Conservation (phyloP, 2,329 filamentous ascomycete species). For the Phoma sp. region DNA sequence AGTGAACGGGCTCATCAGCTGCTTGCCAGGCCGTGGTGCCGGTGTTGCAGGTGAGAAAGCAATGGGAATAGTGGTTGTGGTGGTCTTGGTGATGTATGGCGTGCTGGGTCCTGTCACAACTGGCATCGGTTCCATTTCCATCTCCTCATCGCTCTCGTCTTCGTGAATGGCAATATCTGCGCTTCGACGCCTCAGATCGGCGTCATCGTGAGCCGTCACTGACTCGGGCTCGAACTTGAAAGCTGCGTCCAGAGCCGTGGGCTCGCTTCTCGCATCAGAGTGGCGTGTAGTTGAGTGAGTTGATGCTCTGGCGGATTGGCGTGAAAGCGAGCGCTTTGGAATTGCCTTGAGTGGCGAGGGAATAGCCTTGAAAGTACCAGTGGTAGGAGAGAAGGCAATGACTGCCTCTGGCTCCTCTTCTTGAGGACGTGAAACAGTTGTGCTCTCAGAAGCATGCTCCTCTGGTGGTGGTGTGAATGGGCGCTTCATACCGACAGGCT, state of each 20-base stretch:
- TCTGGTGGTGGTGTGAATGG: constrained; percentile 32
- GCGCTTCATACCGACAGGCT: constrained; percentile 24
- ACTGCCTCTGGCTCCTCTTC: constrained; percentile 25
- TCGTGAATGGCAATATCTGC: constrained; percentile 39
- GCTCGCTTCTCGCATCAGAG: constrained; percentile 29
- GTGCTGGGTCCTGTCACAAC: constrained; percentile 36
- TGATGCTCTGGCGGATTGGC: constrained; percentile 16
- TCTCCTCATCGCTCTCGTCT: constrained; percentile 43
- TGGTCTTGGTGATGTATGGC: constrained; percentile 46
- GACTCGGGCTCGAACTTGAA: constrained; percentile 17
- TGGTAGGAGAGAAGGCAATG: constrained; percentile 46
- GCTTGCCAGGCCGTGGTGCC: constrained; percentile 33
- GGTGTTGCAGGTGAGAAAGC: constrained; percentile 52
- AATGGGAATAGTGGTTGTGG: constrained; percentile 56
- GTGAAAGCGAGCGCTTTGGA: constrained; percentile 22
- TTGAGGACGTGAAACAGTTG: constrained; percentile 16
- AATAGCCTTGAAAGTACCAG: constrained; percentile 46
- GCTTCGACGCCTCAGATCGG: constrained; percentile 22
- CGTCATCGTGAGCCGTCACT: background rate
- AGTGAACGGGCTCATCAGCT: constrained; percentile 43
- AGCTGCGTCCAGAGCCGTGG: constrained; percentile 13
- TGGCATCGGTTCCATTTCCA: constrained; percentile 25
- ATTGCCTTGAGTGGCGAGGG: constrained; percentile 38
- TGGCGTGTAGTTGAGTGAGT: constrained; percentile 27
- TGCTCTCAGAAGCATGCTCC: constrained; percentile 18